Conservation (phyloP, 106 monocot species). For the Dioscorea dumetorum region DNA sequence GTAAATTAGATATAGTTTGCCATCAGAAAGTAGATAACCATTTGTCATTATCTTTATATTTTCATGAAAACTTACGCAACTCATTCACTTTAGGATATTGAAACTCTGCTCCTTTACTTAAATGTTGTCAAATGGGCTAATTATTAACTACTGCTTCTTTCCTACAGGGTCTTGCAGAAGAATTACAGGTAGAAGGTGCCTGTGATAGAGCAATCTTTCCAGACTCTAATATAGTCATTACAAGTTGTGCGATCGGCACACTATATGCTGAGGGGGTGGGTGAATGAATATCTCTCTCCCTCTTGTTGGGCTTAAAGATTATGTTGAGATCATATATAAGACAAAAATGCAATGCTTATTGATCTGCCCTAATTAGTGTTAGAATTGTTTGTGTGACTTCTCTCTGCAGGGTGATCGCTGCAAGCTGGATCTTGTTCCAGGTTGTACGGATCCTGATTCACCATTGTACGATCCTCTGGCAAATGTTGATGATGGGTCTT, state of each 20-base stretch:
- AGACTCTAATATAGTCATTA: conserved; percentile 56
- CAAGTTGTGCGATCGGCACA: conserved; percentile 71
- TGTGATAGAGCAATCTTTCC: conserved; percentile 83
- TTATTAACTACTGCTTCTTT: too few relatives aligned
- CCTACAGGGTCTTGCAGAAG: conserved; percentile 67
- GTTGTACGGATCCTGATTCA: conserved; percentile 82
- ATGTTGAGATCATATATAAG: too few relatives aligned
- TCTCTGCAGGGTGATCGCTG: conserved; percentile 63
- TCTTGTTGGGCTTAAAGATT: too few relatives aligned
- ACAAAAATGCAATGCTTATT: too few relatives aligned
- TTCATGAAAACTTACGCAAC: too few relatives aligned
- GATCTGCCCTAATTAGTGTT: too few relatives aligned
- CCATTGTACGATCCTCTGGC: conserved; percentile 68
- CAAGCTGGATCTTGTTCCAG: conserved; percentile 62
- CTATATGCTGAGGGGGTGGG: conserved; percentile 59
- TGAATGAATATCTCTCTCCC: background rate
- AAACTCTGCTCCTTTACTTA: too few relatives aligned
- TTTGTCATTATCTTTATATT: too few relatives aligned
- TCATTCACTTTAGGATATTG: too few relatives aligned
- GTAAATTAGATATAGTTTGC: too few relatives aligned
- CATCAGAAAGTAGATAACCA: too few relatives aligned
- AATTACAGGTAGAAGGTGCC: conserved; percentile 67
- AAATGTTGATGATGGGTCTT: conserved; percentile 83
- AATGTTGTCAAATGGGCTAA: too few relatives aligned
- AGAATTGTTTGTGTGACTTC: background rate